These are phyloP conservation scores for Neurospora sp. DNA, from an alignment of 495 filamentous ascomycete species.

Conservation along the genomic window DNA sequence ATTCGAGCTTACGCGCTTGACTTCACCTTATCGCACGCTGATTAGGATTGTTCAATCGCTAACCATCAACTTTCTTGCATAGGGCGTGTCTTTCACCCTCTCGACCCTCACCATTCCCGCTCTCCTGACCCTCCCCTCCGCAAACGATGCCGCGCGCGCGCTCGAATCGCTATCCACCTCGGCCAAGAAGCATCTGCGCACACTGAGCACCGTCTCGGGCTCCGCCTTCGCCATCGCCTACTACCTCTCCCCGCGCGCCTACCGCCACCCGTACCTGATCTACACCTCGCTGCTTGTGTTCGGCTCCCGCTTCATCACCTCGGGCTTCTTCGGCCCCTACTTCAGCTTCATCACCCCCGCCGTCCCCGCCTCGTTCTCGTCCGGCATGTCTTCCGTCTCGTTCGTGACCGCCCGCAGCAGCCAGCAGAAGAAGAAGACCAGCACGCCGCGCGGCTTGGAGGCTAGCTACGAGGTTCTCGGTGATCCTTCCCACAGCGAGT, in stretches of 20 bases:
- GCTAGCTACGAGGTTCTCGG: constrained; percentile 58
- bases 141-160: constrained; percentile 52
- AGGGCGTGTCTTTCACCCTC: constrained; percentile 81
- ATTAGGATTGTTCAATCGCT: background rate
- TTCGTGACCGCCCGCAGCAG: constrained; percentile 9
- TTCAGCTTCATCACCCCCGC: constrained; percentile 35
- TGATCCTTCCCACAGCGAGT: constrained; percentile 29
- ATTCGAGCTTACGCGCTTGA: background rate
- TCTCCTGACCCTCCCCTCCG: constrained; percentile 65
- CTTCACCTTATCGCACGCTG: background rate
- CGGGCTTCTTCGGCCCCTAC: constrained; percentile 45
- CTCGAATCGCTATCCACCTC: constrained; percentile 52
- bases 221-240: constrained; percentile 63
- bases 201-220: constrained; percentile 50
- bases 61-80: background rate
- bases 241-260: constrained; percentile 54
- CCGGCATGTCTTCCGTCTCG: constrained; percentile 4
- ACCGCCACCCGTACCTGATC: constrained; percentile 75
- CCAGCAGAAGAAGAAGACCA: constrained; percentile 13
- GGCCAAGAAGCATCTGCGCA: constrained; percentile 47
- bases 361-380: constrained; percentile 2
- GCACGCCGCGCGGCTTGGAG: constrained; percentile 32
- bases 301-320: constrained; percentile 40
- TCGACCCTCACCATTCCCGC: constrained; percentile 63
- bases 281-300: constrained; percentile 59